Evolutionary conservation across 805 yeast species (phyloP), one percentile per base, ranked within the genome.

Genomic region (Myxozyma mucilagina): DNA sequence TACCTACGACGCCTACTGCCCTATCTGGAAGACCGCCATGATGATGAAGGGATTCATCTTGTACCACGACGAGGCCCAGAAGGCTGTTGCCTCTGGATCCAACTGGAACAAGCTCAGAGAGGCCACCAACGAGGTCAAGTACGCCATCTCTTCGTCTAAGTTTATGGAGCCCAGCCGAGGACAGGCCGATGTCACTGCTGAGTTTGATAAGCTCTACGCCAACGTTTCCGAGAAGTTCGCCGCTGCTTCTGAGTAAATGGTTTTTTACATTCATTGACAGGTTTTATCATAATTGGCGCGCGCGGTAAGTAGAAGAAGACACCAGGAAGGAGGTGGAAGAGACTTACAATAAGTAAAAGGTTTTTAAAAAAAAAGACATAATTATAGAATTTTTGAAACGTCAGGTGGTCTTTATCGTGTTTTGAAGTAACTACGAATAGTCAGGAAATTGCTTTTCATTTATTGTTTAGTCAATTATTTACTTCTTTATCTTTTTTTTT

Each of bases 1-100:
- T 50, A 80, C 96, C 47, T 94, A 94, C 75, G 99, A 94, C 78
- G 97, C 96, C 42, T 94, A 91, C 88, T 94, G 99, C 80, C 99
- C 99, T 68, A 89, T 94, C 73, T 94, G 99, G 99, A 94, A 94
- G 82, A 94, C 99, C 50, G 87, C 84, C 70, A 94, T 90, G 75
- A 94, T 94, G 99, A 92, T 94, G 98, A 91, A 89, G 77, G 87
- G 92, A 10, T 94, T 94, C 72, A 85, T 92, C 61, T 78, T 91
- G 39, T 94, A 94, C 78, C 85, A 89, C 73, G 97, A 93, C 69
- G 98, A 94, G 80, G 97, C 99, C 36, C 98, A 93, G 79, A 92
- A 91, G 80, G 96, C 98, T 14, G 88, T 93, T 64, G 82, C 97
- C 43, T 85, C 87, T 70, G 98, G 98, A 72, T 93, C 96, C 38